Percentiles rank a stretch among this genome's conserved stretches.
phyloP scores from a whole-genome alignment of 2,329 filamentous ascomycete species.

The Fusarium dlaminii region DNA sequence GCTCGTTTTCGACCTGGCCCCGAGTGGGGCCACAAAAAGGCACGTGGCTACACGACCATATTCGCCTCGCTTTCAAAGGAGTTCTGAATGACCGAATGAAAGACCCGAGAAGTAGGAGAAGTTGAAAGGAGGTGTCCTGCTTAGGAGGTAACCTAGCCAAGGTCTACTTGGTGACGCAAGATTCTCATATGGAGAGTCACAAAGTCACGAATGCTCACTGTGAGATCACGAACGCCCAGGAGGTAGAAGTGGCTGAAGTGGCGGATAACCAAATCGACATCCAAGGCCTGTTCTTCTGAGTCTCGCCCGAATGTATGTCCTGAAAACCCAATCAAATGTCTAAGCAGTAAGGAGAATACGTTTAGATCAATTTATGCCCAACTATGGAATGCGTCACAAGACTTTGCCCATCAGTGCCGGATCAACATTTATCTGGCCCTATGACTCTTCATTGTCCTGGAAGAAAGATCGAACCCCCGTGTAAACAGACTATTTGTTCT shows the following conservation, averaged over 20 bases:
- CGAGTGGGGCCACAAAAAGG: not conserved
- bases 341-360: not conserved
- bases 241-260: not conserved
- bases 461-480: not conserved
- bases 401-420: not conserved
- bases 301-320: accelerated
- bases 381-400: accelerated
- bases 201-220: not conserved
- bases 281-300: not conserved
- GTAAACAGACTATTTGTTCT: not conserved
- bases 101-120: accelerated
- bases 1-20: not conserved
- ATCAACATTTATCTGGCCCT: not conserved
- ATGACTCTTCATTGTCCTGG: not conserved
- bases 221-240: not conserved
- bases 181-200: not conserved
- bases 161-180: no score
- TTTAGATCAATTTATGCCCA: not conserved
- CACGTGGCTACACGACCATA: not conserved
- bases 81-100: not conserved
- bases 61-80: not conserved
- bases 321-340: no score
- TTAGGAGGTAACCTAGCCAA: not conserved
- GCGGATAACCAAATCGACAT: accelerated
- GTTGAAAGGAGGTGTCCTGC: not conserved